Percentiles rank a stretch among this genome's conserved stretches.
phyloP scores from a whole-genome alignment of 768 basidiomycete species.

The Crassisporium funariophilum region DNA sequence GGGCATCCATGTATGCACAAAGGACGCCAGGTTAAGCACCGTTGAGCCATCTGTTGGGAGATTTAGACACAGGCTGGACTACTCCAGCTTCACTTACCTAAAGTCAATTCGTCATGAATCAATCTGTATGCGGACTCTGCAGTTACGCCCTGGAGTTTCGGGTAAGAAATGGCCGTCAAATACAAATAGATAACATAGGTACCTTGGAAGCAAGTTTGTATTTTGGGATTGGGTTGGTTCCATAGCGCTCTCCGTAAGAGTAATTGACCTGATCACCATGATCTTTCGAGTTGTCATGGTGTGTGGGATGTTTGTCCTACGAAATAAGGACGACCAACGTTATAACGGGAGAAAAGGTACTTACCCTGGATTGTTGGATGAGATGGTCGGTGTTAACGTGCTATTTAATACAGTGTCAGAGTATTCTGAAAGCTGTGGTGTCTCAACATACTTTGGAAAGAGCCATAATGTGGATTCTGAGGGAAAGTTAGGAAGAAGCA shows the following conservation, averaged over 20 bases:
- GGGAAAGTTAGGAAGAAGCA: conserved; percentile 3
- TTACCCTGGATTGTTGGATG: conserved; percentile 57
- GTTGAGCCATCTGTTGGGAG: conserved; percentile 53
- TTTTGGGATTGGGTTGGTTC: conserved; percentile 70
- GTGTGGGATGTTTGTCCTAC: conserved; percentile 45
- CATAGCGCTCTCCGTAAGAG: conserved; percentile 65
- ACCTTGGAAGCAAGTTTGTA: conserved; percentile 63
- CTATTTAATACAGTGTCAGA: conserved; percentile 33
- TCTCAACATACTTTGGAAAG: conserved; percentile 54
- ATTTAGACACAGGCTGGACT: not conserved
- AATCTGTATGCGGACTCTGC: conserved; percentile 59
- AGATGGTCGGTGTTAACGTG: conserved; percentile 71
- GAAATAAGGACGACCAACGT: conserved; percentile 5
- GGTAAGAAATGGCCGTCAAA: not conserved
- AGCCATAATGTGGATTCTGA: conserved; percentile 43
- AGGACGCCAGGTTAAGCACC: conserved; percentile 64
- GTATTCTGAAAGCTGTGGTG: conserved; percentile 3
- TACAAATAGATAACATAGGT: not conserved
- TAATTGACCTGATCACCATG: conserved; percentile 35
- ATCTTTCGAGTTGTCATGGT: conserved; percentile 13
- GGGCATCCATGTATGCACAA: conserved; percentile 66
- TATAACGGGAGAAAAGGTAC: conserved; percentile 3
- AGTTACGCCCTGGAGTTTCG: conserved; percentile 47
- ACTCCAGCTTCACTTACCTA: conserved; percentile 45
- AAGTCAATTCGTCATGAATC: conserved; percentile 59